Evolutionary conservation across 2,329 filamentous ascomycete species (phyloP), one percentile per base, ranked within the genome.

Genomic region (Diplocarpon mali): DNA sequence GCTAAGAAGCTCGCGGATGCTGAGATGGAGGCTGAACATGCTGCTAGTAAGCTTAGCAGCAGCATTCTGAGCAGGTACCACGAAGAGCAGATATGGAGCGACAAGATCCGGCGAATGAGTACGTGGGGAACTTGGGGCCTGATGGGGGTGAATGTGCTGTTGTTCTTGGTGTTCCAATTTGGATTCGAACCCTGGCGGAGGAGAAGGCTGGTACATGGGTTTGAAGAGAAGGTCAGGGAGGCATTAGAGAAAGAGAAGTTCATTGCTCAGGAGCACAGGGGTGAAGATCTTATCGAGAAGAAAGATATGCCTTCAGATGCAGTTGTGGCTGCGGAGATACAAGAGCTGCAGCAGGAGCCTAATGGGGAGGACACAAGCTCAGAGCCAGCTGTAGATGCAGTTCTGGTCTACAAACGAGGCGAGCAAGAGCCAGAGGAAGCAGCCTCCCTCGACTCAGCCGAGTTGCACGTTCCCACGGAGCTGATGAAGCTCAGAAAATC

Each of bases 51-150:
- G 57, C 69, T 98, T 43, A 90, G 84, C 61, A 80, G 83, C 50
- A 80, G 82, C 40, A 95, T 96, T 56, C 70, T 95, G 41, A 84
- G 84, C 50, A 78, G 93, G 49, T 98, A 98, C 65, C 92, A 98
- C 64, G 92, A 98, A 67, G 92, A 98, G 69, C 92, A 98, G 68
- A 93, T 98, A 45, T 98, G 92, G 92, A 94, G 86, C 60, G 92
- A 98, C 63, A 90, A 94, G 57, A 98, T 98, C 61, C 75, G 92
- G 30, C 75, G 92, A 53, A 95, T 95, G 72, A 92, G 85, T 62
- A 98, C 92, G 0, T 98, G 92, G 92, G 90, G 93, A 30, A 98
- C 92, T 0, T 96, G 93, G 80, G 92, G 90, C 0, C 69, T 98
- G 50, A 98, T 98, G 92, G 90, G 90, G 17, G 77, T 96, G 59